These are phyloP conservation scores for Sporothrix luriei DNA, from an alignment of 2,329 filamentous ascomycete genomes.

Conservation along the genomic window DNA sequence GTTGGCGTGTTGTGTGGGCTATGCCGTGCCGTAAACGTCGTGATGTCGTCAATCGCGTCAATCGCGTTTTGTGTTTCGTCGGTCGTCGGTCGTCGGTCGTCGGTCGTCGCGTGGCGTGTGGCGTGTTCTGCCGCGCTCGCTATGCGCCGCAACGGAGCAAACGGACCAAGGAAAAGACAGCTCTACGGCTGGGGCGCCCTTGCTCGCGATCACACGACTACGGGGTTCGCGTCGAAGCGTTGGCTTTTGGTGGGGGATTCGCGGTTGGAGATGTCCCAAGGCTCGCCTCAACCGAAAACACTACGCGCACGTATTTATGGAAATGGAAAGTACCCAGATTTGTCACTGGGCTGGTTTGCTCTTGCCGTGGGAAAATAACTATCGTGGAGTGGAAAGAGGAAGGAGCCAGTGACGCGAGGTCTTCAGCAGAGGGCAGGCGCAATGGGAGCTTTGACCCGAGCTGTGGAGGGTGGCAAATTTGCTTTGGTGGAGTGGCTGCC, in stretches of 20 bases:
- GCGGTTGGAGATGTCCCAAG: constrained; percentile 11
- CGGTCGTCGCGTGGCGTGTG: not conserved
- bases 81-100: constrained; percentile 1
- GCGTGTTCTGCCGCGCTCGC: not conserved
- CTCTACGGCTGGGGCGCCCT: not conserved
- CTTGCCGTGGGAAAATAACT: constrained; percentile 5
- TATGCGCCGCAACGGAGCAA: constrained; percentile 11
- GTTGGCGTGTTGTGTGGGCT: constrained; percentile 17
- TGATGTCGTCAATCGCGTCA: not conserved
- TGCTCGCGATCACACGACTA: constrained; percentile 24
- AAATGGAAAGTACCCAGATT: not conserved
- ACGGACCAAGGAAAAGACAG: not conserved
- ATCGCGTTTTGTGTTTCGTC: not conserved
- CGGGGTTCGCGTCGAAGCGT: constrained; percentile 14
- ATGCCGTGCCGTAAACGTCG: not conserved
- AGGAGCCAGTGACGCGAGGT: constrained; percentile 4
- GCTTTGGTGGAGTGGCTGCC: not conserved
- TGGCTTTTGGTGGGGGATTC: not conserved
- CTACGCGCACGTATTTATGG: constrained; percentile 18
- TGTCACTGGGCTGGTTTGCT: constrained; percentile 3
- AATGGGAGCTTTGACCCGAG: constrained; percentile 2
- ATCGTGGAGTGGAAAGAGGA: constrained; percentile 11
- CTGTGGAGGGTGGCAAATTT: constrained; percentile 22
- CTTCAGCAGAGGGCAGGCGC: not conserved
- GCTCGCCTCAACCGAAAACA: not conserved